phyloP scores from a whole-genome alignment of 768 basidiomycete species.

The Lanmaoa pseudosensibilis region DNA sequence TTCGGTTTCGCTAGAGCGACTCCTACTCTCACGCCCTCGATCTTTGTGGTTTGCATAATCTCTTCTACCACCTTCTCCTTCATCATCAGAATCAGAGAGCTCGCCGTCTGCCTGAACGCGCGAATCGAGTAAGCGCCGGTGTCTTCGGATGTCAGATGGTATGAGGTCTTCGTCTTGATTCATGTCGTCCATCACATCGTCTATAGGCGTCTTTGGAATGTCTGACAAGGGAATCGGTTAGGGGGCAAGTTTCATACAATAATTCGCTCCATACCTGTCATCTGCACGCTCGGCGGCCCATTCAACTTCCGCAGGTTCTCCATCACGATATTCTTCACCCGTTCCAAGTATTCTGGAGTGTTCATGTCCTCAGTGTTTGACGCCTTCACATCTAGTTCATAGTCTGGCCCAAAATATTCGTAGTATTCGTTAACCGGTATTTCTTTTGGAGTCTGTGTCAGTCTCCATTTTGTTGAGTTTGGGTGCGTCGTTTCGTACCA shows the following conservation, averaged over 20 bases:
- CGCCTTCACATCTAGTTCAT: constrained; percentile 90
- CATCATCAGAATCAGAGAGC: constrained; percentile 96
- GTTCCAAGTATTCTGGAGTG: constrained; percentile 87
- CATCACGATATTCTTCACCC: constrained; percentile 88
- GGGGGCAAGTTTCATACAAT: background rate
- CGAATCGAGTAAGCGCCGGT: constrained; percentile 75
- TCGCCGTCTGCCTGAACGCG: constrained; percentile 83
- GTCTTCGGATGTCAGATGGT: constrained; percentile 72
- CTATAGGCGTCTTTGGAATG: constrained; percentile 80
- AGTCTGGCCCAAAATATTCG: constrained; percentile 98
- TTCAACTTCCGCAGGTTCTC: constrained; percentile 85
- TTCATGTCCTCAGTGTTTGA: constrained; percentile 97
- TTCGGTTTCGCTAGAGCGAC: constrained; percentile 43
- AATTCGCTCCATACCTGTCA: constrained; percentile 58
- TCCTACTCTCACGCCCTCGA: constrained; percentile 44
- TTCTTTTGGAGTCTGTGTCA: constrained; percentile 47
- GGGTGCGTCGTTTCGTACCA: constrained; percentile 45
- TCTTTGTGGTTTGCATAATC: constrained; percentile 63
- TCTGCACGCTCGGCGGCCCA: constrained; percentile 91
- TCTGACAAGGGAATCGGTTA: constrained; percentile 45
- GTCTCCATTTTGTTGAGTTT: background rate
- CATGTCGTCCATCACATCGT: constrained; percentile 78
- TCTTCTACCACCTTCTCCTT: constrained; percentile 84
- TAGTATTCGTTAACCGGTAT: constrained; percentile 99
- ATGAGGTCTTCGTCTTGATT: constrained; percentile 83